Conservation (phyloP, 805 yeast genomes). For the Brettanomyces anomalus region DNA sequence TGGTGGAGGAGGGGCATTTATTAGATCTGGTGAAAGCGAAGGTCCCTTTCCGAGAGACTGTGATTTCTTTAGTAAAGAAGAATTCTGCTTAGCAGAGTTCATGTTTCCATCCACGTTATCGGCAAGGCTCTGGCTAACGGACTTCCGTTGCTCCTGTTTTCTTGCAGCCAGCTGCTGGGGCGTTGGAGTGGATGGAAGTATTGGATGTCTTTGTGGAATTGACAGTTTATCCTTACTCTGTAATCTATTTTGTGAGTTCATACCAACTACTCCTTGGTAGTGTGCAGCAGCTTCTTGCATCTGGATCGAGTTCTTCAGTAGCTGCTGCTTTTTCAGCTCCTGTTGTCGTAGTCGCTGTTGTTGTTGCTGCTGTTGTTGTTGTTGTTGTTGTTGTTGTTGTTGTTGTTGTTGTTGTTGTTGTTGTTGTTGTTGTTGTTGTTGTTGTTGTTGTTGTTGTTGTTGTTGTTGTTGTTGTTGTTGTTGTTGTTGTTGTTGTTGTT, state of each 20-base stretch:
- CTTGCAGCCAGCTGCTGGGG: constrained; percentile 15
- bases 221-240: no score
- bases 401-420: no score
- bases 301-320: no score
- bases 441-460: no score
- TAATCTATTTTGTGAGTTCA: no score
- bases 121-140: background rate
- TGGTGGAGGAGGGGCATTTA: constrained; percentile 21
- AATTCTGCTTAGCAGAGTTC: background rate
- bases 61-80: background rate
- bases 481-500: no score
- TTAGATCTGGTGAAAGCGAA: constrained; percentile 23
- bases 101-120: background rate
- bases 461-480: no score
- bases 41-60: constrained; percentile 9
- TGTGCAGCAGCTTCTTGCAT: no score
- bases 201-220: background rate
- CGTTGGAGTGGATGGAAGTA: constrained; percentile 11
- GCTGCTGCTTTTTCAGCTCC: background rate
- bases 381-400: background rate
- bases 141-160: constrained; percentile 10
- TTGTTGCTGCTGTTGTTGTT: constrained; percentile 9
- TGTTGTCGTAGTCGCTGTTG: constrained; percentile 10
- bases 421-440: no score
- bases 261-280: no score